Evolutionary conservation across 2,329 filamentous ascomycete genomes (phyloP), one percentile per base, ranked within the genome.

Genomic region (Calonectria henricotiae): DNA sequence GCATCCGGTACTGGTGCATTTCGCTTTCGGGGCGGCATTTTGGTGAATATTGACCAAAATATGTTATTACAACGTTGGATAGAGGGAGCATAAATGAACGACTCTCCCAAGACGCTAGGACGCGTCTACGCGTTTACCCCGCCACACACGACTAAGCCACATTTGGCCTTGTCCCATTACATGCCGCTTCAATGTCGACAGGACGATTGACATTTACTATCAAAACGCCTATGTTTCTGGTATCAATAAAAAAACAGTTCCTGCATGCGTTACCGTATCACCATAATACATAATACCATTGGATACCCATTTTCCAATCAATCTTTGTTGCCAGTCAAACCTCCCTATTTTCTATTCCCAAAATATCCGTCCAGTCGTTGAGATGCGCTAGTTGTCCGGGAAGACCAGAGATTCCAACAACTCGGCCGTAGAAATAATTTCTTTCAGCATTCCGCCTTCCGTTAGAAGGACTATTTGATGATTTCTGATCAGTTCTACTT

Each of bases 21-120:
- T 65, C 76, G 44, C 44, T 77, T 77, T 15, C 71, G 37, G 15
- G 74, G 69, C 0, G 76, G 72, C 76, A 77, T 75, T 27, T 43
- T 54, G n/a, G 15, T 20, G 20, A n/a, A 7, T 39, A 43, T 44
- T 43, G 27, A n/a, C 37, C 15, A 17, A 5, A 35, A 20, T 27
- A 32, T 32, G 27, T 65, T 49, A 43, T 43, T 20, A 25, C 5
- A 37, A 32, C 39, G 47, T 39, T 32, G 20, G 35, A 44, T 23
- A 47, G 30, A 27, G 39, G 27, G 39, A 37, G 51, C 32, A 23
- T 58, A 27, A 49, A 43, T 35, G 39, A 58, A 58, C 6, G 32
- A 39, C 51, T 44, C 35, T 43, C 43, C 17, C 39, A n/a, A n/a
- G 43, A n/a, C 43, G 43, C 35, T n/a, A 30, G 41, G 61, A 69